A percentile compares a stretch with the other conserved stretches of the same genome.
These are phyloP conservation scores for Synchytrium microbalum DNA, from an alignment of 371 early-diverging fungal genomes.

Conservation along the genomic window DNA sequence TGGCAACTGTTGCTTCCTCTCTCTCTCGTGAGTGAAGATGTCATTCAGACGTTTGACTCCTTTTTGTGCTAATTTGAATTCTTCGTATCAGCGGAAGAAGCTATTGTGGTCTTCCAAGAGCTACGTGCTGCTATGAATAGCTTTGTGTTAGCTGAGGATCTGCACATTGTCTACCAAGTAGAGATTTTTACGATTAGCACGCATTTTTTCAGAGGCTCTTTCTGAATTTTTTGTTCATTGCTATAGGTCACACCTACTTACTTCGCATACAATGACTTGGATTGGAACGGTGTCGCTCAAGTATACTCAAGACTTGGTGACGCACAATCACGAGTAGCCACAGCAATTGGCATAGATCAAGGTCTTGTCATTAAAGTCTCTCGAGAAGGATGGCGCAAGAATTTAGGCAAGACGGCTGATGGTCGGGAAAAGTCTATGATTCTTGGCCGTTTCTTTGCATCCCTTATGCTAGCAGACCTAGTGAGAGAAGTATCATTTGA, in stretches of 20 bases:
- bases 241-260: too few species aligned
- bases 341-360: conserved; percentile 9
- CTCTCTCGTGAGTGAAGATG: too few species aligned
- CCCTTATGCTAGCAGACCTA: conserved; percentile 26
- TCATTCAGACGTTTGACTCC: too few species aligned
- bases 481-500: conserved; percentile 19
- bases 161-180: conserved; percentile 28
- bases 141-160: conserved; percentile 25
- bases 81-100: too few species aligned
- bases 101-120: conserved; percentile 18
- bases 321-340: conserved; percentile 6
- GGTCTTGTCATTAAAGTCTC: conserved; percentile 14
- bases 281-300: too few species aligned
- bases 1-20: conserved; percentile 20
- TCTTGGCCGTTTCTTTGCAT: conserved; percentile 19
- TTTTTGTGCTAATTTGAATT: too few species aligned
- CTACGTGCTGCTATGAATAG: conserved; percentile 9
- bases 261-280: too few species aligned
- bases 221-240: conserved; percentile 5
- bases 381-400: conserved; percentile 2
- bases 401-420: not conserved
- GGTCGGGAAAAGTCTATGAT: not conserved
- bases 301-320: conserved; percentile 2
- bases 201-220: conserved; percentile 10
- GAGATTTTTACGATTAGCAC: conserved; percentile 16